Base-by-base conservation (phyloP, 345 rosid genomes). In the Hibiscus trionum region DNA sequence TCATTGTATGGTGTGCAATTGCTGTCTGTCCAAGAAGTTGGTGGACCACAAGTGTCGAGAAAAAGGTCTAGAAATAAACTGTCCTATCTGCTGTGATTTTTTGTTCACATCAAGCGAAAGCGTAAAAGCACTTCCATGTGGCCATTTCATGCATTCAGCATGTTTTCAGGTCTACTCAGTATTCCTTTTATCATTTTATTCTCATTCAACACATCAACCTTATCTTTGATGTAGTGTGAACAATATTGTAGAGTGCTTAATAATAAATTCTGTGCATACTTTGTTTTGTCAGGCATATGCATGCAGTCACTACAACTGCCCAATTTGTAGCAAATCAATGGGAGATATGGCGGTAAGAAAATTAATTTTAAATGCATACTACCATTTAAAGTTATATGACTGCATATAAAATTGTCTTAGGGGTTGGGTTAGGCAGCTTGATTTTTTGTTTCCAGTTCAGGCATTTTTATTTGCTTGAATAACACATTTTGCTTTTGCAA, bases 1-100 rank as follows among this genome's bases (percentile, higher is more conserved):
- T 57, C 90, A 86, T 76, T 86, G 90, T 83, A 86, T 86, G 90
- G 83, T 73, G 60, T 86, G 90, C 76, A 86, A 86, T 78, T 86
- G 87, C 75, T 86, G 90, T 76, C 77, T 86, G 64, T 79, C 84
- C 65, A 86, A 76, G 82, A 86, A 84, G 78, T 73, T 86, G 66
- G 81, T 78, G 44, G 87, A 86, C 76, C 90, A 86, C 78, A 84
- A 84, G 60, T 86, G 90, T 78, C 86, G 77, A 72, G 88, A 86
- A 71, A 86, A 86, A 74, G 84, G 87, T 61, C 75, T 86, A 72
- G 90, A 86, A 83, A 84, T 84, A 73, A 86, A 86, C 50, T 86
- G 90, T 59, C 90, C 90, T 47, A 86, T 86, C 15, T 86, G 90
- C 73, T 86, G 86, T 68, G 88, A 86, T 55, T 78, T 73, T 63